Base-by-base conservation (phyloP, 2,329 filamentous ascomycete species). In the Clonostachys sp. region DNA sequence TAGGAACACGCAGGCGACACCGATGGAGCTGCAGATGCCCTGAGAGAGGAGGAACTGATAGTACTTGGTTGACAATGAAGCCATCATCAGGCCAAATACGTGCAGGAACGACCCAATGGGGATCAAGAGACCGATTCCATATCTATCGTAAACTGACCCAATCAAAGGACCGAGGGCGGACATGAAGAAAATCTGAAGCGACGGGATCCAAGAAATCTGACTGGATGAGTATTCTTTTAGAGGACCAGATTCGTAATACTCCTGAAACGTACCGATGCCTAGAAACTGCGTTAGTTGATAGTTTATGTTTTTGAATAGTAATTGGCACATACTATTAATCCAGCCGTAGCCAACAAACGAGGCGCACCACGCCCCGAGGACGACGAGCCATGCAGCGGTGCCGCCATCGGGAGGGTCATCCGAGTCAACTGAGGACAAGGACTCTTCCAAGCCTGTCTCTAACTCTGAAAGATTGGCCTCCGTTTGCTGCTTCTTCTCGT, bases 1-100 rank as follows among this genome's bases (percentile, higher is more conserved):
- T 6, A 84, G 59, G 2, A 80, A 61, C 5, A 75, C 54, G 5
- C 78, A 58, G 0, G 68, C 70, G 51, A 66, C 69, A 4, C 59
- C 53, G 0, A 62, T 42, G 1, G 75, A 74, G 39, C 68, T 58
- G 2, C 77, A 53, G 2, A 78, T 53, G 3, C 71, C 74, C 46
- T 79, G 75, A 0, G 66, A 64, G 7, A 80, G 71, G 61, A 80
- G 72, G 53, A 78, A 66, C 6, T 80, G 75, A 61, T 68, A 80
- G 51, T 78, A 80, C 33, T 64, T 47, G 5, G 56, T 65, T 53
- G 72, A 76, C 7, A 68, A 53, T 43, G 66, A 71, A 4, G 61
- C 57, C 64, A 76, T 70, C 61, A 78, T 73, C 52, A 73, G 61
- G 3, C 75, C 74, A 13, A 78, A 62, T 5, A 74, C 66, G 6